These are phyloP conservation scores for Taphrina deformans DNA, from an alignment of 1,139 yeast species.

Conservation along the genomic window DNA sequence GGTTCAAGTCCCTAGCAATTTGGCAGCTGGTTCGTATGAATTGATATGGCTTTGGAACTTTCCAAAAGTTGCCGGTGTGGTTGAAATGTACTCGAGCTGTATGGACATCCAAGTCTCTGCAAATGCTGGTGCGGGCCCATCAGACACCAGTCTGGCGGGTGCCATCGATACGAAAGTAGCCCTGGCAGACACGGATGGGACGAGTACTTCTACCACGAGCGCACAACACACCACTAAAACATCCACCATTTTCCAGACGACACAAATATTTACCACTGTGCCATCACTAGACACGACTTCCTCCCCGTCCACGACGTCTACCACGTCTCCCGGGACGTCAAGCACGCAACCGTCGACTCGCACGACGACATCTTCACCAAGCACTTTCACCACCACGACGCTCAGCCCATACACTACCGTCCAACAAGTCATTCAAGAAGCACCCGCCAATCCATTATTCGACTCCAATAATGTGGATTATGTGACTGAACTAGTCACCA, in stretches of 20 bases:
- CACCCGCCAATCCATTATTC: constrained; percentile 2
- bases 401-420: background rate
- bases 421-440: background rate
- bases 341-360: background rate
- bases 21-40: constrained; percentile 36
- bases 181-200: background rate
- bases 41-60: constrained; percentile 41
- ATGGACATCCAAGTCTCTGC: constrained; percentile 36
- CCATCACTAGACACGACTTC: background rate
- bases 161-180: background rate
- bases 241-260: background rate
- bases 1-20: constrained; percentile 36
- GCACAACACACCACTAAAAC: background rate
- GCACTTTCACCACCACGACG: background rate
- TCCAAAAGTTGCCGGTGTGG: constrained; percentile 38
- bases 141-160: background rate
- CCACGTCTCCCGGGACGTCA: background rate
- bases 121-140: background rate
- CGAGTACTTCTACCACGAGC: background rate
- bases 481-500: constrained; percentile 2
- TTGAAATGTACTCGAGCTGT: constrained; percentile 40
- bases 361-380: background rate
- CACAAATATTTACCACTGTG: background rate
- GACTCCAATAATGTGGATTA: background rate
- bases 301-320: background rate